A percentile compares a stretch with the other conserved stretches of the same genome.
Conservation (phyloP, 495 filamentous ascomycete genomes). For the Tetracladium setigerum region DNA sequence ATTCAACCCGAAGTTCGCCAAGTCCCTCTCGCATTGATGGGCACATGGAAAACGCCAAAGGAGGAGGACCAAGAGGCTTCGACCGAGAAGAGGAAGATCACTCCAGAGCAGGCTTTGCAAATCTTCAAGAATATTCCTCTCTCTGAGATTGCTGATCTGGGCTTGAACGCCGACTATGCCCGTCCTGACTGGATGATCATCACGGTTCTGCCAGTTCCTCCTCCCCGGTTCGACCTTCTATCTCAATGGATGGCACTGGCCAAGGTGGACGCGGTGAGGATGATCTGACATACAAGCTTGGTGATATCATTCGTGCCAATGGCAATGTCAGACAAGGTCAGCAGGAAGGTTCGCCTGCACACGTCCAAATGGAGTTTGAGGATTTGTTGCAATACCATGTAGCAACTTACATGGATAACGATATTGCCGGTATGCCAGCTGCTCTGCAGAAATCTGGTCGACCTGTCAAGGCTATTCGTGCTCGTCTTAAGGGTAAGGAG, state of each 20-base stretch:
- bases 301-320: conserved; percentile 97
- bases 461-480: conserved; percentile 92
- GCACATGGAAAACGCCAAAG: conserved; percentile 73
- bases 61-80: conserved; percentile 56
- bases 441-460: conserved; percentile 94
- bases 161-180: conserved; percentile 86
- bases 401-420: conserved; percentile 98
- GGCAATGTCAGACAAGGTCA: conserved; percentile 84
- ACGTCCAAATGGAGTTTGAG: conserved; percentile 85
- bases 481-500: conserved; percentile 96
- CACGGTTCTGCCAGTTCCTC: conserved; percentile 89
- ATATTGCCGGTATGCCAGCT: conserved; percentile 92
- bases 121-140: conserved; percentile 77
- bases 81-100: conserved; percentile 76
- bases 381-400: conserved; percentile 94
- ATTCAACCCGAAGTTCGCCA: conserved; percentile 78
- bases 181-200: conserved; percentile 98
- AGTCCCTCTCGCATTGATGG: conserved; percentile 74
- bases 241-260: conserved; percentile 86
- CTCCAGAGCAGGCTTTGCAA: conserved; percentile 73
- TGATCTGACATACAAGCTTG: conserved; percentile 96
- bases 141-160: conserved; percentile 76
- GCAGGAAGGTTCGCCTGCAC: conserved; percentile 79
- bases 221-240: conserved; percentile 94
- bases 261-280: conserved; percentile 87